Evolutionary conservation across 495 filamentous ascomycete species (phyloP).

Genomic region (Parathielavia hyrcaniae): DNA sequence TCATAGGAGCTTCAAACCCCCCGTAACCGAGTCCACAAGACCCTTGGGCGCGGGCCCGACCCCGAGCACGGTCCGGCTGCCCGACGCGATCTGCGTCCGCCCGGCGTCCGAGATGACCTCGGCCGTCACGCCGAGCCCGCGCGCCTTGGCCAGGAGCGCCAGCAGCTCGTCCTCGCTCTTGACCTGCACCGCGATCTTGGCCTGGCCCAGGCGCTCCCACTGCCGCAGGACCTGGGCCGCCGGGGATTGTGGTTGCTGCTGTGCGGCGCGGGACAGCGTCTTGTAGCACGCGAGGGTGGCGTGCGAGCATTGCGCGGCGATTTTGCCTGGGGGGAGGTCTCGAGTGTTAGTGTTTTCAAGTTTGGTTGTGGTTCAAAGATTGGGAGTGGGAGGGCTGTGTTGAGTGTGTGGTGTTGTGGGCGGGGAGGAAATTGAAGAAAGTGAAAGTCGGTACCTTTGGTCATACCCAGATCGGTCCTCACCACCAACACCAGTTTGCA

Average conservation of each 20-base stretch:
- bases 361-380: neutral
- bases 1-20: conserved; percentile 79
- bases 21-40: conserved; percentile 79
- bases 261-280: conserved; percentile 53
- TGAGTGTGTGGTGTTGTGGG: neutral
- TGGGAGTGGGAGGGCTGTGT: neutral
- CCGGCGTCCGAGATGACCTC: conserved; percentile 92
- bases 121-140: conserved; percentile 78
- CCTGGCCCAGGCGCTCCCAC: conserved; percentile 81
- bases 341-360: neutral
- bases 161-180: conserved; percentile 79
- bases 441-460: conserved; percentile 65
- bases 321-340: conserved; percentile 64
- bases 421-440: neutral
- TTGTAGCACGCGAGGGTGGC: conserved; percentile 97
- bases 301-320: conserved; percentile 92
- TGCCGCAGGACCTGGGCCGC: conserved; percentile 60
- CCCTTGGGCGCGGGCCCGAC: conserved; percentile 84
- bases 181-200: conserved; percentile 84
- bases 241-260: conserved; percentile 42
- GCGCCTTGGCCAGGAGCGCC: conserved; percentile 67
- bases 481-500: conserved; percentile 94
- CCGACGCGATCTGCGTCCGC: conserved; percentile 90
- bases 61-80: conserved; percentile 85
- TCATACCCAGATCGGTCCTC: conserved; percentile 91